Base-by-base conservation (phyloP, 441 rosid species). In the Pelargonium australe region DNA sequence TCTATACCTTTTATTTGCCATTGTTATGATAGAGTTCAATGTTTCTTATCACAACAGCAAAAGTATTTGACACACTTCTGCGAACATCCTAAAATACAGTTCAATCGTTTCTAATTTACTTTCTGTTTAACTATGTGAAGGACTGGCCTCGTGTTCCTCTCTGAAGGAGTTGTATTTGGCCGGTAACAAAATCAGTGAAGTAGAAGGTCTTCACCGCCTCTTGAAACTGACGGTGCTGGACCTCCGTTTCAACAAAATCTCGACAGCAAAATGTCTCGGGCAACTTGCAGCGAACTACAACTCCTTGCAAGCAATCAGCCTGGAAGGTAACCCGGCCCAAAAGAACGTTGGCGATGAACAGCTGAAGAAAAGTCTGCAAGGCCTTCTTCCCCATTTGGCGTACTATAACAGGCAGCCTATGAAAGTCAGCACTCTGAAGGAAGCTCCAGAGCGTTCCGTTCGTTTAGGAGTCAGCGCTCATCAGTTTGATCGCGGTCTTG, bases 281-380 rank as follows among this genome's bases (percentile, higher is more conserved):
- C 96, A 88, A 79, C 95, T 94, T 5, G 97, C 99, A 8, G 94
- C 99, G 16, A 91, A 91, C 80, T 89, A 89, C 86, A 89, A 74
- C 72, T 91, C 99, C 47, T 77, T 94, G 77, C 99, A 91, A 75
- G 96, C 96, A 65, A 86, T 91, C 74, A 88, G 95, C 87, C 77
- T 94, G 85, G 97, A 94, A 78, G 97, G 97, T 70, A 94, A 91
- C 80, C 96, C 97, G 14, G 97, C 95, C 7, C 97, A 91, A 83
- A 89, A 89, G 76, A 94, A 91, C 70, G 94, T 91, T 14, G 97
- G 99, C 71, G 97, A 94, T 63, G 99, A 94, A 64, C 91, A 91
- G 69, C 83, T 94, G 64, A 89, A 85, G 82, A 94, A 94, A 73
- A 68, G 85, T 77, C 82, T 94, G 40, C 87, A 79, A 70, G 85